Evolutionary conservation across 1,284 basidiomycete genomes (phyloP), one percentile per base, ranked within the genome.

Genomic region (Cryptococcus floricola): DNA sequence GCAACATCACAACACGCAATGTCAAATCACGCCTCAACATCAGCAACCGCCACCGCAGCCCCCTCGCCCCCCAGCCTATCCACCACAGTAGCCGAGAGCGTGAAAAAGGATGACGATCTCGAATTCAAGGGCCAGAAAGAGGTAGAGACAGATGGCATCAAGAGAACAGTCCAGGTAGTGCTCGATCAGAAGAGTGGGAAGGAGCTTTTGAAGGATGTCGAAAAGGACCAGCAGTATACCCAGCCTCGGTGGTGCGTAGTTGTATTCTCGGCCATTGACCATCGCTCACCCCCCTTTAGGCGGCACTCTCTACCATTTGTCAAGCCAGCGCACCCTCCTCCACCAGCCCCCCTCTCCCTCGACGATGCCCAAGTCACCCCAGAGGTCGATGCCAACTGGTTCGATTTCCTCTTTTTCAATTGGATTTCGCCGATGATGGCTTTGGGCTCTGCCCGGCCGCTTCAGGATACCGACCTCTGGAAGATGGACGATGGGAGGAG

Each of bases 391-490:
- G 84, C 85, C 1, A 79, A 74, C 57, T 79, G 79, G 70, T 79
- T 83, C 65, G 81, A 78, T 44, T 67, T 79, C n/a, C 61, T 85
- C 41, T 82, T 82, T 52, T 86, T 84, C 68, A 77, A 79, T 50
- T 95, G 91, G 91, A 82, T 94, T 51, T 85, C 84, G 0, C 83
- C 85, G 2, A 78, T 91, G 51, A 82, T 91, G 73, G 78, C 77
- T 4, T 66, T 78, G 1, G 80, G 80, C 14, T 77, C 79, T 10
- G 82, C 84, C 14, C 82, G 91, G 5, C 87, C 91, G 1, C 81
- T 95, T 5, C 87, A 92, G 70, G 84, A 86, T 0, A 78, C 85
- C 0, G 92, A 96, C 75, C 79, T 95, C n/a, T 94, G 87, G 81
- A 87, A 84, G 70, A 83, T 94, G 45, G 85, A 86, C 59, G 68